A percentile compares a stretch with the other conserved stretches of the same genome.
These are phyloP conservation scores for Yamadazyma epiphylla DNA, from an alignment of 1,139 yeast genomes.

Conservation along the genomic window DNA sequence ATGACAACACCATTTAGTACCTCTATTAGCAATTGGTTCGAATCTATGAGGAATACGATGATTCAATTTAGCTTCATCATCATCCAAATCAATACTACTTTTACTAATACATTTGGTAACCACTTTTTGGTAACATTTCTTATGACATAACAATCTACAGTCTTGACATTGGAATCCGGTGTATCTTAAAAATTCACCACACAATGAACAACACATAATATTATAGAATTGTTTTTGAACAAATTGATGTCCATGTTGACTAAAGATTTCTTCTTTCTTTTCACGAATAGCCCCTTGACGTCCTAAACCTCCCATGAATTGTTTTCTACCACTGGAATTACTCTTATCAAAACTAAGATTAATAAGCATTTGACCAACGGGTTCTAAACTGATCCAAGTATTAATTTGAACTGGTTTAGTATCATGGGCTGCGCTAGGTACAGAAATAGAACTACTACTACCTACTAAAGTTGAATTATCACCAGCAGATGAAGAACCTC, in stretches of 20 bases:
- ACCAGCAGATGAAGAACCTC: not conserved
- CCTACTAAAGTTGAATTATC: slow-evolving; percentile 1
- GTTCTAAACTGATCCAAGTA: slow-evolving; percentile 92
- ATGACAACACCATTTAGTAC: slow-evolving; percentile 99
- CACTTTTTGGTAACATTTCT: slow-evolving; percentile 88
- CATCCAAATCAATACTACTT: slow-evolving; percentile 75
- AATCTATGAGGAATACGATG: slow-evolving; percentile 97
- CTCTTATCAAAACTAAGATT: slow-evolving; percentile 76
- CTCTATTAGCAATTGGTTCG: slow-evolving; percentile 84
- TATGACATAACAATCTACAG: slow-evolving; percentile 90
- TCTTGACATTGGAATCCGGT: slow-evolving; percentile 97
- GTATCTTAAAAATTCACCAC: slow-evolving; percentile 91
- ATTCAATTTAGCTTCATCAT: slow-evolving; percentile 83
- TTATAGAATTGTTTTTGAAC: slow-evolving; percentile 94
- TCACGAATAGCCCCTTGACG: slow-evolving; percentile 98
- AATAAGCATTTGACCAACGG: slow-evolving; percentile 83
- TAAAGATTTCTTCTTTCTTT: slow-evolving; percentile 90
- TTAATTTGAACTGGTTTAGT: slow-evolving; percentile 39
- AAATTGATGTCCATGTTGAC: slow-evolving; percentile 95
- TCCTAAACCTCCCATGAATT: slow-evolving; percentile 72
- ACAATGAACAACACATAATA: slow-evolving; percentile 94
- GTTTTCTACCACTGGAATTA: slow-evolving; percentile 48
- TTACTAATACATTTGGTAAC: slow-evolving; percentile 95
- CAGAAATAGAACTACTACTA: not conserved
- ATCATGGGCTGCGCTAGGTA: not conserved